These are phyloP conservation scores for Musa balbisiana DNA, from an alignment of 202 grass and related monocot species.

Conservation along the genomic window DNA sequence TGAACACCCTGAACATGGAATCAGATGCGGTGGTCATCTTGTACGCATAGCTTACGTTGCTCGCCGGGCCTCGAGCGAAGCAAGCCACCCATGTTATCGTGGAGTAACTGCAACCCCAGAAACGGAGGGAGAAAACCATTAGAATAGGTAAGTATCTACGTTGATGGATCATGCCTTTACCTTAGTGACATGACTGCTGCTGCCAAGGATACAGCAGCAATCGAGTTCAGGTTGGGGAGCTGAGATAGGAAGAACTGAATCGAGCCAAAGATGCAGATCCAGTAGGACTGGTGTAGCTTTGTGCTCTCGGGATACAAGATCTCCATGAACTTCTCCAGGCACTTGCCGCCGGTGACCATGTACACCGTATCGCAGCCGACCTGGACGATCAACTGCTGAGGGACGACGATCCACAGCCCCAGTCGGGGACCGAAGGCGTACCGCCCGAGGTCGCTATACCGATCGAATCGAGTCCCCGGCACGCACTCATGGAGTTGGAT, in stretches of 20 bases:
- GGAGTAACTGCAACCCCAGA: conserved; percentile 13
- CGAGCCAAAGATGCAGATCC: conserved; percentile 27
- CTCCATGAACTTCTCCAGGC: conserved; percentile 22
- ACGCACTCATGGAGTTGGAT: conserved; percentile 29
- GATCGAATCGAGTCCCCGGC: conserved; percentile 19
- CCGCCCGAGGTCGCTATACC: conserved; percentile 20
- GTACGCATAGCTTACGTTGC: conserved; percentile 11
- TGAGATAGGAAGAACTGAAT: conserved; percentile 23
- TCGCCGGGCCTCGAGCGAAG: conserved; percentile 6
- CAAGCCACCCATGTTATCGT: conserved; percentile 28
- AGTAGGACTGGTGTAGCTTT: conserved; percentile 9
- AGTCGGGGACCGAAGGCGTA: conserved; percentile 10
- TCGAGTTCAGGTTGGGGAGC: conserved; percentile 22
- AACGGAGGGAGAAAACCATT: neutral
- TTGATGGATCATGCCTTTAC: neutral
- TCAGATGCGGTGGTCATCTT: neutral
- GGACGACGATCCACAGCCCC: conserved; percentile 18
- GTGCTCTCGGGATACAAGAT: conserved; percentile 6
- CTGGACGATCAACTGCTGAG: conserved; percentile 25
- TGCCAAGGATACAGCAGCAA: conserved; percentile 18
- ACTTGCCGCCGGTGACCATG: conserved; percentile 28
- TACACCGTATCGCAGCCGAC: conserved; percentile 24
- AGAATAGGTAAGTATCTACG: too few relatives aligned
- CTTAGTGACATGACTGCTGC: conserved; percentile 26
- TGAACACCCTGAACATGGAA: conserved; percentile 20